A percentile compares a stretch with the other conserved stretches of the same genome.
Conservation (phyloP, 2,329 filamentous ascomycete genomes). For the Penicillium corylophilum region DNA sequence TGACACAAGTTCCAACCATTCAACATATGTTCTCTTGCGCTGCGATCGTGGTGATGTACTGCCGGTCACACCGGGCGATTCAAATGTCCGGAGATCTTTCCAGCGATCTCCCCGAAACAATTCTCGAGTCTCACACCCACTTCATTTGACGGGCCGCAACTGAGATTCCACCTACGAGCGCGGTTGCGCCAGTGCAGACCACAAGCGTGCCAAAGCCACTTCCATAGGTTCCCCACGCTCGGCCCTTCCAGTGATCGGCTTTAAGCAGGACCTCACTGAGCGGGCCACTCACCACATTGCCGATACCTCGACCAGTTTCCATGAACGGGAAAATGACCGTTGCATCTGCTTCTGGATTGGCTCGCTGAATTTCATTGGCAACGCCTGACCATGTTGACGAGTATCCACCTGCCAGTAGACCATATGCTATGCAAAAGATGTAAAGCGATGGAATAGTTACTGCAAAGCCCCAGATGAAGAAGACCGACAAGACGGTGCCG, state of each 20-base stretch:
- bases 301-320: constrained; percentile 22
- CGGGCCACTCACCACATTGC: constrained; percentile 21
- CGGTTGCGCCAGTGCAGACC: constrained; percentile 21
- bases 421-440: constrained; percentile 20
- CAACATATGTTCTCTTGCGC: neutral
- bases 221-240: constrained; percentile 17
- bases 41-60: neutral
- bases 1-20: neutral
- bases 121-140: constrained; percentile 15
- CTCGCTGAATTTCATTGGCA: constrained; percentile 16
- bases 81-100: neutral
- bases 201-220: constrained; percentile 21
- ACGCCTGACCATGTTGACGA: constrained; percentile 24
- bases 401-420: constrained; percentile 19
- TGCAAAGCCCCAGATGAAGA: constrained; percentile 23
- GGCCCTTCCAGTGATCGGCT: constrained; percentile 11
- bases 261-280: constrained; percentile 21
- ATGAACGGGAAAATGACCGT: constrained; percentile 25
- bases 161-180: constrained; percentile 17
- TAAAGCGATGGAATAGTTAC: constrained; percentile 13
- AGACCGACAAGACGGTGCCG: constrained; percentile 18
- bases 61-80: neutral
- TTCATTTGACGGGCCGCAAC: constrained; percentile 14
- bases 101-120: neutral
- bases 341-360: constrained; percentile 15